Percentiles rank a stretch among this genome's conserved stretches.
Conservation (phyloP, 2,329 filamentous ascomycete genomes). For the Phyllosticta citribraziliensis region DNA sequence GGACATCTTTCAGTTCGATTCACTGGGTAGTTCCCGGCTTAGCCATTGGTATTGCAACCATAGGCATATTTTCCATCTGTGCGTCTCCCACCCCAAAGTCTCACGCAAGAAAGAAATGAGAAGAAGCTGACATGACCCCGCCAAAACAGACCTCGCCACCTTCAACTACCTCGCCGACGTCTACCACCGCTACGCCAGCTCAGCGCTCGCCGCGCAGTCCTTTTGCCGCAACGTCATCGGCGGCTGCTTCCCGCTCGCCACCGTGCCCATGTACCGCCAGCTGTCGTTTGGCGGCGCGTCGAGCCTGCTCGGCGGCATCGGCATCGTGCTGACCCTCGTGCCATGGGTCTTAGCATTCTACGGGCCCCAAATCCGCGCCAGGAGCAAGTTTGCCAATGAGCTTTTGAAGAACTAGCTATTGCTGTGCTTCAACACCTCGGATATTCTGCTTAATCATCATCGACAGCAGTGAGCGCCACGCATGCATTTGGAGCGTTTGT, state of each 20-base stretch:
- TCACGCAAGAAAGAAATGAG: too few relatives aligned
- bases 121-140: constrained; percentile 12
- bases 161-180: constrained; percentile 91
- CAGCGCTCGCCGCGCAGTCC: constrained; percentile 74
- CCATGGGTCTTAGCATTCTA: constrained; percentile 79
- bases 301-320: constrained; percentile 65
- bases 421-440: not conserved
- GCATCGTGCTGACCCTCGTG: constrained; percentile 59
- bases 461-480: not conserved
- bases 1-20: constrained; percentile 51
- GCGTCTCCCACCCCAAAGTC: not conserved
- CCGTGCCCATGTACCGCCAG: constrained; percentile 59
- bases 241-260: constrained; percentile 71
- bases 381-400: constrained; percentile 62
- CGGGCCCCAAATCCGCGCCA: constrained; percentile 63
- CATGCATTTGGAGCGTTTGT: not conserved
- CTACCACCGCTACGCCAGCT: constrained; percentile 76
- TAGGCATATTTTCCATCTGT: constrained; percentile 80
- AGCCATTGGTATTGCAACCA: constrained; percentile 63
- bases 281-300: constrained; percentile 63
- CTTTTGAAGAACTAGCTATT: constrained; percentile 17
- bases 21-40: constrained; percentile 66
- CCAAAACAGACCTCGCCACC: constrained; percentile 48
- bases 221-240: constrained; percentile 79
- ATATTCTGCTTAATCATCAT: not conserved